Percentiles rank a stretch among this genome's conserved stretches.
These are phyloP conservation scores for Spencermartinsiella europaea DNA, from an alignment of 805 yeast species.

Conservation along the genomic window DNA sequence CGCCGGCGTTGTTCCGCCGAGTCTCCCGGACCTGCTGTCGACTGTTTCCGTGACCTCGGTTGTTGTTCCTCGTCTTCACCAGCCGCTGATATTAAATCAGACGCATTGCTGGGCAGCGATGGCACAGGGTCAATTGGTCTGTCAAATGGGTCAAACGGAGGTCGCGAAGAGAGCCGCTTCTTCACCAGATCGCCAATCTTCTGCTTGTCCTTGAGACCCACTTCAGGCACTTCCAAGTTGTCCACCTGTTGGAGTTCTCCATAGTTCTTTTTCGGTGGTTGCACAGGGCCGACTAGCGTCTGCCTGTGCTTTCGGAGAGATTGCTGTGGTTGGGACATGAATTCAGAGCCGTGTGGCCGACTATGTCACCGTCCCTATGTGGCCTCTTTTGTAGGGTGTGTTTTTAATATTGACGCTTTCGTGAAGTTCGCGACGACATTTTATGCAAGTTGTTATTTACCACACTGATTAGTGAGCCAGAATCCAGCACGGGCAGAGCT, in stretches of 20 bases:
- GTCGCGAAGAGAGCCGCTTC: constrained; percentile 24
- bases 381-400: background rate
- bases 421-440: no score
- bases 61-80: background rate
- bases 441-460: no score
- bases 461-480: no score
- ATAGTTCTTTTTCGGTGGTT: constrained; percentile 10
- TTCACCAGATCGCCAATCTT: constrained; percentile 26
- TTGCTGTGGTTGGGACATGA: constrained; percentile 14
- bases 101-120: constrained; percentile 75
- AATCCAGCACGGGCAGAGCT: no score
- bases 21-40: no score
- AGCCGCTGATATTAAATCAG: constrained; percentile 42
- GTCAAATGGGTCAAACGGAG: constrained; percentile 78
- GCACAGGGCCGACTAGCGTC: constrained; percentile 19
- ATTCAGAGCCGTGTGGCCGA: no score
- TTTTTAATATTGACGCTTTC: no score
- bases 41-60: background rate
- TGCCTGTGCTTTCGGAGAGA: constrained; percentile 27
- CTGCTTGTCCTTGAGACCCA: constrained; percentile 22
- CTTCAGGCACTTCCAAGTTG: constrained; percentile 18
- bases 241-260: constrained; percentile 12
- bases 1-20: background rate
- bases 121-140: constrained; percentile 54
- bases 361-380: no score